Conservation (phyloP, 148 eudicot species). For the Cornus kousa region DNA sequence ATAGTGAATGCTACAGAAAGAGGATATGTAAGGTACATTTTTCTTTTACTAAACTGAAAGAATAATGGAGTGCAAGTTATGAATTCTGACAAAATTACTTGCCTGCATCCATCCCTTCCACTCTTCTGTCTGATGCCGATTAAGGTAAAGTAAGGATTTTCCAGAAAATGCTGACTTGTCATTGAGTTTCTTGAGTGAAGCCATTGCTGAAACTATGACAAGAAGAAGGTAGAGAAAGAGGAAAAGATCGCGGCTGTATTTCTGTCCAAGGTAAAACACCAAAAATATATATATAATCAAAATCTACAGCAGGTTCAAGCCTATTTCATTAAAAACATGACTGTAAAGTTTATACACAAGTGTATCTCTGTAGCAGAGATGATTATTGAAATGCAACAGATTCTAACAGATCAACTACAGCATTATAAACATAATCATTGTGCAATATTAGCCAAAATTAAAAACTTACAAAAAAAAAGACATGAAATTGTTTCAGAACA, state of each 20-base stretch:
- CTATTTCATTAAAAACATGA: not conserved
- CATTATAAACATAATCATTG: not conserved
- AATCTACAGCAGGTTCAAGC: not conserved
- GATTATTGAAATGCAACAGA: not conserved
- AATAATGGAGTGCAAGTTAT: not conserved
- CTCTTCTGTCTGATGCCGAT: constrained; percentile 97
- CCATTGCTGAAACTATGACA: constrained; percentile 78
- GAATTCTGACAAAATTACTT: constrained; percentile 24
- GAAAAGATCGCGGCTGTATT: constrained; percentile 89
- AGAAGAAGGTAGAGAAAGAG: constrained; percentile 72
- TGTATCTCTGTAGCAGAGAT: not conserved
- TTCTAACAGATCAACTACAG: not conserved
- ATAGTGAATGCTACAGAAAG: no score
- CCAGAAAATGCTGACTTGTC: constrained; percentile 91
- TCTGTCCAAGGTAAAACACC: constrained; percentile 45
- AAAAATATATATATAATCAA: not conserved
- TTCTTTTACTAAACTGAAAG: not conserved
- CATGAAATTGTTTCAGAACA: not conserved
- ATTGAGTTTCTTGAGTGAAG: constrained; percentile 81
- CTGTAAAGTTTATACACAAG: not conserved
- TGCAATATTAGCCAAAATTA: not conserved
- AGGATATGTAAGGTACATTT: not conserved
- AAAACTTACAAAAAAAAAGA: not conserved
- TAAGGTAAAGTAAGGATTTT: constrained; percentile 75
- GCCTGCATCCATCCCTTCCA: constrained; percentile 99